Evolutionary conservation across 331 rosid genomes (phyloP).

Genomic region (Acacia pycnantha): DNA sequence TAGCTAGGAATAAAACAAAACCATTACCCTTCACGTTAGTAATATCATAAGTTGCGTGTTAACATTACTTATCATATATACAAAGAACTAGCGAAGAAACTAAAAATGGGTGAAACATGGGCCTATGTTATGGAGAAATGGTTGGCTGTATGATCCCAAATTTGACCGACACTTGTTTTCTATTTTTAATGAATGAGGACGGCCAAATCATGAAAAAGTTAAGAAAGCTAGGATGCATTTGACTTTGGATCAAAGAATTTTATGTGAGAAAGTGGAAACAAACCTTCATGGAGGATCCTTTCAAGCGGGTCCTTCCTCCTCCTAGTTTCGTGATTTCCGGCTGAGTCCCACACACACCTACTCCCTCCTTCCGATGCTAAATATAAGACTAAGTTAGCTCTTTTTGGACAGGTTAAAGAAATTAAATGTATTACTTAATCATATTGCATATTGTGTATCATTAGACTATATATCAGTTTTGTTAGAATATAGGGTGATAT

Average conservation of each 20-base stretch:
- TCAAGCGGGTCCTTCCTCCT: background rate
- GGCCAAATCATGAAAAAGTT: background rate
- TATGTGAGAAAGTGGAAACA: background rate
- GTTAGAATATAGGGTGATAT: no score
- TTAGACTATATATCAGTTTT: no score
- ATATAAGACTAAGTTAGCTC: no score
- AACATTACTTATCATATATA: background rate
- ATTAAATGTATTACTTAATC: no score
- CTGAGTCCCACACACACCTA: background rate
- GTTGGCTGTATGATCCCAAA: background rate
- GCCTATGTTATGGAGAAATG: background rate
- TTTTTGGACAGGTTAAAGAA: rapidly evolving
- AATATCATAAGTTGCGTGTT: background rate
- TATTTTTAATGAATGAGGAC: background rate
- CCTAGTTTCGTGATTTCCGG: conserved; percentile 9
- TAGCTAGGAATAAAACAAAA: background rate
- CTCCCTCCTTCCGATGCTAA: rapidly evolving
- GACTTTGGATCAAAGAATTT: background rate
- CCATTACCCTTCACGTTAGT: background rate
- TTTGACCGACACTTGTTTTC: background rate
- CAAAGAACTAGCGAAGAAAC: background rate
- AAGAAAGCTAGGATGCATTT: background rate
- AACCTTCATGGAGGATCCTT: background rate
- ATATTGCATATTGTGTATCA: no score
- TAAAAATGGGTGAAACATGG: background rate